Evolutionary conservation across 192 early-diverging fungal species (phyloP).

Genomic region (Backusella tarrabulga): DNA sequence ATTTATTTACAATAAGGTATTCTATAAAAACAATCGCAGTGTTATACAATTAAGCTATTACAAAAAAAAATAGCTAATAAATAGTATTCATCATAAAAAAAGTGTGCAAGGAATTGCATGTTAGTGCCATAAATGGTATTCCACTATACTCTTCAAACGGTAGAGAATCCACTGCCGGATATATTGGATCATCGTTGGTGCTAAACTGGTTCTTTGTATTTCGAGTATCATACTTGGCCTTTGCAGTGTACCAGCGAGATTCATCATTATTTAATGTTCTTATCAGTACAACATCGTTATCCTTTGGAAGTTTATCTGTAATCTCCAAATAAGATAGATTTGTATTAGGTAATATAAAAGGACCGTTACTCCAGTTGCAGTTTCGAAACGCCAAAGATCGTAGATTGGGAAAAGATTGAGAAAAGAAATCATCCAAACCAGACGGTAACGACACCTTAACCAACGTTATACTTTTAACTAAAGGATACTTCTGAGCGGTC

Average conservation of each 20-base stretch:
- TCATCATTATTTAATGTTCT: neutral
- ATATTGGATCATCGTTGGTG: neutral
- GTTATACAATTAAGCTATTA: neutral
- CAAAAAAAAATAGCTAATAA: neutral
- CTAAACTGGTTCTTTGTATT: neutral
- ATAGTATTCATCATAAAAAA: slow-evolving; percentile 1
- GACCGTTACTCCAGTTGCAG: neutral
- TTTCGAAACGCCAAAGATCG: neutral
- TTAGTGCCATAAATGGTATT: neutral
- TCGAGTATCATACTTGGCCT: neutral
- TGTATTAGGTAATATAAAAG: neutral
- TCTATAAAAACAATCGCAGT: neutral
- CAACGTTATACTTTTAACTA: neutral
- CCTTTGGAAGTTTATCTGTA: neutral
- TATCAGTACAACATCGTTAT: neutral
- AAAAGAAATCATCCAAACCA: neutral
- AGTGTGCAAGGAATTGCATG: neutral
- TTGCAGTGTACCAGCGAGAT: neutral
- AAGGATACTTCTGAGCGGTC: neutral
- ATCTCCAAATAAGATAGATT: neutral
- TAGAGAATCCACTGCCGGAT: neutral
- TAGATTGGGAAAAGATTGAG: neutral
- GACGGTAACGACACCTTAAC: neutral
- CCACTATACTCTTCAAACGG: neutral
- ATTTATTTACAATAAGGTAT: neutral